Evolutionary conservation across 148 eudicot species (phyloP).

Genomic region (Drosera capensis): DNA sequence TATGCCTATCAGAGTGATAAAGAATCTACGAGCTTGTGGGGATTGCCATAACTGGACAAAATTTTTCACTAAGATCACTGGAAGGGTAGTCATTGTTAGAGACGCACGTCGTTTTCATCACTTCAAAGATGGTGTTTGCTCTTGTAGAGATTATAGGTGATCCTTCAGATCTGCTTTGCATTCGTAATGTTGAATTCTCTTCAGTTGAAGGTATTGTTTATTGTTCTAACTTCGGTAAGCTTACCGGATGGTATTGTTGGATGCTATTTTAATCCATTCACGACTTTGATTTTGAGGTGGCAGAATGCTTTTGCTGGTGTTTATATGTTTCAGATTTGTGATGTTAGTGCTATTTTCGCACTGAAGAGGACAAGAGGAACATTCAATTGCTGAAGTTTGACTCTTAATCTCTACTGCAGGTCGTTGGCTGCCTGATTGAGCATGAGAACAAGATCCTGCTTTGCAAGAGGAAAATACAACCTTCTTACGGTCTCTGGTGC

Average conservation of each 20-base stretch:
- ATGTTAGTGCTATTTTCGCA: too few relatives aligned
- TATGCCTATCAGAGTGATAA: slow-evolving; percentile 9
- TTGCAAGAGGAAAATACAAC: slow-evolving; percentile 90
- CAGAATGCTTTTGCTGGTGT: too few relatives aligned
- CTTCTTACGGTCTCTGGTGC: slow-evolving; percentile 93
- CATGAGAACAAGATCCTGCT: slow-evolving; percentile 82
- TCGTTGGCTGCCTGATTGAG: slow-evolving; percentile 95
- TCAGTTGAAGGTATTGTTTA: too few relatives aligned
- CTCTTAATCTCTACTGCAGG: slow-evolving; percentile 26
- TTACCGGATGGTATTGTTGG: too few relatives aligned
- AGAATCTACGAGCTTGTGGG: slow-evolving; percentile 17
- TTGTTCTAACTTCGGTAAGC: too few relatives aligned
- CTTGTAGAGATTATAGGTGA: slow-evolving; percentile 7
- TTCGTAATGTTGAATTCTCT: too few relatives aligned
- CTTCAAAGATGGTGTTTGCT: slow-evolving; percentile 9
- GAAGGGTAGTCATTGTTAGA: slow-evolving; percentile 14
- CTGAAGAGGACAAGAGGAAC: too few relatives aligned
- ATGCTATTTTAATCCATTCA: too few relatives aligned
- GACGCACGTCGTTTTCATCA: slow-evolving; percentile 15
- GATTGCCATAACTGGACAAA: slow-evolving; percentile 15
- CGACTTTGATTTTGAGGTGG: too few relatives aligned
- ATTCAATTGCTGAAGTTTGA: too few relatives aligned
- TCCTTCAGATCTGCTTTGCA: too few relatives aligned
- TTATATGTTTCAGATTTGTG: too few relatives aligned
- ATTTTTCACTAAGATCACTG: slow-evolving; percentile 6